Evolutionary conservation across 345 rosid genomes (phyloP).

Genomic region (Eutrema heterophyllum): DNA sequence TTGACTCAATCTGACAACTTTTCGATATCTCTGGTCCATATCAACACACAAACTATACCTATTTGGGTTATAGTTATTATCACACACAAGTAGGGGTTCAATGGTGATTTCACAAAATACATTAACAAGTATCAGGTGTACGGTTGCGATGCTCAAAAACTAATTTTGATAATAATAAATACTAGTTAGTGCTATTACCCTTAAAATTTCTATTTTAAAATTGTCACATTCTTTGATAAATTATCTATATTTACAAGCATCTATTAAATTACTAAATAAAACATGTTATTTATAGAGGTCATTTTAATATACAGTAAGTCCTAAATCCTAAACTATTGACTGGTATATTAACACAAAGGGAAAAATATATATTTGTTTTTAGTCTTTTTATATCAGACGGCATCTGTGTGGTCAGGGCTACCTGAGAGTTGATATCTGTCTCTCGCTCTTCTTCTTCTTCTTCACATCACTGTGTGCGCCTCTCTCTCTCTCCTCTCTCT

Average conservation of each 20-base stretch:
- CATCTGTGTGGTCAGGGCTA: conserved; percentile 33
- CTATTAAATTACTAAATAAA: not conserved
- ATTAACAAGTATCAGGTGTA: no score
- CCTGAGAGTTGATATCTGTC: conserved; percentile 26
- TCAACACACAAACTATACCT: no score
- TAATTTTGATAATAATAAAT: no score
- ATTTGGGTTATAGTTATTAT: no score
- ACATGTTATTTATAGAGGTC: not conserved
- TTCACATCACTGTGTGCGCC: conserved; percentile 17
- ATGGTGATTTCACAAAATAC: no score
- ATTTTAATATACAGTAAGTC: not conserved
- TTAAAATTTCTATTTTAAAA: not conserved
- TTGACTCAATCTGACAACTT: no score
- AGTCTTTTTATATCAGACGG: conserved; percentile 18
- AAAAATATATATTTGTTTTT: not conserved
- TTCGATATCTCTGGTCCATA: no score
- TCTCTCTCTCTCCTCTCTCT: conserved; percentile 28
- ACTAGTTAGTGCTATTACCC: no score
- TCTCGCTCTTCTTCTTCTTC: conserved; percentile 17
- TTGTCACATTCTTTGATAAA: not conserved
- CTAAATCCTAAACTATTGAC: no score
- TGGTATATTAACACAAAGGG: not conserved
- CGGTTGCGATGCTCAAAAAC: no score
- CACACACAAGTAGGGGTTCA: no score
- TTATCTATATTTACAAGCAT: not conserved